Percentiles rank a stretch among this genome's conserved stretches.
These are phyloP conservation scores for Quercus glauca DNA, from an alignment of 306 rosid species.

Conservation along the genomic window DNA sequence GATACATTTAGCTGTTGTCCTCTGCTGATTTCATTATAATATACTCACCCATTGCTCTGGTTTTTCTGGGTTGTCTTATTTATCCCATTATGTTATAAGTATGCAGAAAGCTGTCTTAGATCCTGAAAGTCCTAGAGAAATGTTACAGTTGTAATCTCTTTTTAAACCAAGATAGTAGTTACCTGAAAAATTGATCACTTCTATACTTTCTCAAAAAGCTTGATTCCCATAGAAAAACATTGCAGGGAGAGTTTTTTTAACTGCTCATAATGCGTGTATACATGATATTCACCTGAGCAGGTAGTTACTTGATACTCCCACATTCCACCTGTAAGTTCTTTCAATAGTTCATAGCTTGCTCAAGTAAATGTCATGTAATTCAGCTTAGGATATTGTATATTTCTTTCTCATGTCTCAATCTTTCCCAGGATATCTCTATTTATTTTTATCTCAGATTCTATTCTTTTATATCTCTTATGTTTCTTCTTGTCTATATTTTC, in stretches of 20 bases:
- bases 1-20: not conserved
- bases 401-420: not conserved
- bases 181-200: not conserved
- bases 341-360: not conserved
- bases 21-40: not conserved
- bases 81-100: not conserved
- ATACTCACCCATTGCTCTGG: not conserved
- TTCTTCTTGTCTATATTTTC: not conserved
- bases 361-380: not conserved
- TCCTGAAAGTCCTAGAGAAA: not conserved
- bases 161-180: not conserved
- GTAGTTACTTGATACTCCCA: not conserved
- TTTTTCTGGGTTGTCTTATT: not conserved
- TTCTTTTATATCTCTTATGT: not conserved
- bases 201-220: not conserved
- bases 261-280: not conserved
- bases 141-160: not conserved
- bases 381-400: not conserved
- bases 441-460: not conserved
- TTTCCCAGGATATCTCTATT: not conserved
- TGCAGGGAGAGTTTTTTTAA: not conserved
- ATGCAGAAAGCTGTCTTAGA: too few relatives aligned
- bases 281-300: not conserved
- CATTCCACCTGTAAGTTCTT: not conserved
- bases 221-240: not conserved